phyloP scores from a whole-genome alignment of 2,329 filamentous ascomycete genomes.

The Diaporthe australafricana region DNA sequence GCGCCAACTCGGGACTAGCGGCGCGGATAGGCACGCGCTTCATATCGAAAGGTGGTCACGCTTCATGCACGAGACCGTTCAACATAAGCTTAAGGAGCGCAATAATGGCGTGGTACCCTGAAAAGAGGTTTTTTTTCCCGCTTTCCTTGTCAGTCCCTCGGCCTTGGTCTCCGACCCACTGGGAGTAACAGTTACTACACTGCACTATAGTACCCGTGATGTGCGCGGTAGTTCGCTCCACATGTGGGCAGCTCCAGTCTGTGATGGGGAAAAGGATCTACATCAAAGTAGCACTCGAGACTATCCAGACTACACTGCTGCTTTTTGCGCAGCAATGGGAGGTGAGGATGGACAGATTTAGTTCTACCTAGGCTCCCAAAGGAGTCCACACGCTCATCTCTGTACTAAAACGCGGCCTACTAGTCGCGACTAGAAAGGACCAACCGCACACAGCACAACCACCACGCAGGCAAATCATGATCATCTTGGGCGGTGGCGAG shows the following conservation, averaged over 20 bases:
- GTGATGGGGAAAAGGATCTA: not conserved
- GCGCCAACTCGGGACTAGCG: conserved; percentile 8
- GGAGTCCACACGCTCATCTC: too few relatives aligned
- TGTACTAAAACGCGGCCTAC: conserved; percentile 16
- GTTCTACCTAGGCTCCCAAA: too few relatives aligned
- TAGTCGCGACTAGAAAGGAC: conserved; percentile 1
- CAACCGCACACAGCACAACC: not conserved
- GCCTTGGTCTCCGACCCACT: conserved; percentile 18
- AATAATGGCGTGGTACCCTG: conserved; percentile 16
- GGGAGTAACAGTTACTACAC: too few relatives aligned
- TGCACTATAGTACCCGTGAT: not conserved
- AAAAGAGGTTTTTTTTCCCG: not conserved
- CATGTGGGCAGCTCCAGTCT: not conserved
- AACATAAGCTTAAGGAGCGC: conserved; percentile 17
- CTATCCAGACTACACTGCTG: not conserved
- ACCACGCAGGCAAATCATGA: not conserved
- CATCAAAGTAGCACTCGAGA: not conserved
- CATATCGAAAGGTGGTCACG: conserved; percentile 22
- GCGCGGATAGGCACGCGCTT: conserved; percentile 25
- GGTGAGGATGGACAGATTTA: too few relatives aligned
- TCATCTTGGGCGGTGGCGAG: not conserved
- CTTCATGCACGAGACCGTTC: conserved; percentile 25
- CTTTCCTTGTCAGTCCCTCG: not conserved
- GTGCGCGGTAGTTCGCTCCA: not conserved
- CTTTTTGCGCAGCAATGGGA: too few relatives aligned